A percentile compares a stretch with the other conserved stretches of the same genome.
phyloP scores from a whole-genome alignment of 768 basidiomycete genomes.

The Pleurotus citrinopileatus region DNA sequence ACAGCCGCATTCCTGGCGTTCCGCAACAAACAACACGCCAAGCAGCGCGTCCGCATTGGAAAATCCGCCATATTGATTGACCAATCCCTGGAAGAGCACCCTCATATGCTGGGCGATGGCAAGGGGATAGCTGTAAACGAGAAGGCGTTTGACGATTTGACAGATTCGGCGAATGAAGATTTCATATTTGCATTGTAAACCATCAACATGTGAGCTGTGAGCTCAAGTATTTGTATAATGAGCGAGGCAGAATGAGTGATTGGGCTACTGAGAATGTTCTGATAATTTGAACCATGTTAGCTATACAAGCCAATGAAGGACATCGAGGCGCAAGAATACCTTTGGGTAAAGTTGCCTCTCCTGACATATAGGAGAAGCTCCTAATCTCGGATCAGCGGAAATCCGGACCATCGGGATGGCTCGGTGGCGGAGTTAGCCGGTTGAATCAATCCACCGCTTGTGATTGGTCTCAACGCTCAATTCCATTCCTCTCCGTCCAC shows the following conservation, averaged over 20 bases:
- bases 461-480: neutral
- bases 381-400: neutral
- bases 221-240: too few relatives aligned
- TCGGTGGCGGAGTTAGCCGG: too few relatives aligned
- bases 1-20: constrained; percentile 33
- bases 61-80: constrained; percentile 32
- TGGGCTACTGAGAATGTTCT: too few relatives aligned
- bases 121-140: constrained; percentile 21
- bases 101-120: constrained; percentile 10
- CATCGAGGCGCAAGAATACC: too few relatives aligned
- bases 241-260: too few relatives aligned
- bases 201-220: too few relatives aligned
- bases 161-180: constrained; percentile 32
- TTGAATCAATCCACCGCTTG: too few relatives aligned
- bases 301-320: too few relatives aligned
- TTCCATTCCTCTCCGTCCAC: neutral
- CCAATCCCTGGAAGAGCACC: constrained; percentile 32
- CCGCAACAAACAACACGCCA: constrained; percentile 35
- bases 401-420: neutral
- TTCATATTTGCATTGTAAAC: constrained; percentile 28
- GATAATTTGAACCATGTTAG: too few relatives aligned
- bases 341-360: too few relatives aligned
- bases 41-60: constrained; percentile 29
- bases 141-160: constrained; percentile 35
- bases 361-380: too few relatives aligned